Evolutionary conservation across 2,329 filamentous ascomycete genomes (phyloP), one percentile per base, ranked within the genome.

Genomic region (Neonectria punicea): DNA sequence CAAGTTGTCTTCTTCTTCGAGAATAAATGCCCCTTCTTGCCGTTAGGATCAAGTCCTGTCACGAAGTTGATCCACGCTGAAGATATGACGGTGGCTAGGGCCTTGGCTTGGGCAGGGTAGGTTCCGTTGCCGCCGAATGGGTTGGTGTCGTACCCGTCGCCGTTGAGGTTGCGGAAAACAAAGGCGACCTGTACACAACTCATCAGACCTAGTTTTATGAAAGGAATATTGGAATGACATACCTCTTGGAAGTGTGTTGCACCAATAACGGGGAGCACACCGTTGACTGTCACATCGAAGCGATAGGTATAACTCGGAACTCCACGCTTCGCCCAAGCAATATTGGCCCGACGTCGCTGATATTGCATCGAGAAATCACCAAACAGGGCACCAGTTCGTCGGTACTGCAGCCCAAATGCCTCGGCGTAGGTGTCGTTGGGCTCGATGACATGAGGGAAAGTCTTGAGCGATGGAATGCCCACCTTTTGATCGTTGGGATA

Each of bases 231-330:
- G 25, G 25, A 25, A 25, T 0, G 3, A 1, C 9, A 9, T 54
- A 73, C 75, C 63, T 77, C 79, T 62, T 77, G 73, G 67, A 86
- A 85, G 20, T 85, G 77, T 3, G 71, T 72, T 9, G 78, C 70
- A 9, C 75, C 74, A 20, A 53, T 58, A 16, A 41, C 64, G 5
- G 59, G 61, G 4, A 68, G 67, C 4, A 72, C 20, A 2, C 73
- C 75, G 43, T 75, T 75, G 1, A 74, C 69, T 67, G 67, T 70
- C 2, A 78, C 76, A 56, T 79, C 73, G 55, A 79, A 79, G 13
- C 76, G 75, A 58, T 78, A 79, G 1, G 69, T 67, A 51, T 75
- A 79, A 9, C 73, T 75, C 0, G 73, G 70, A 14, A 78, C 3
- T 8, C 67, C 72, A 46, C 72, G 65, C 4, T 70, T 65, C 6